Evolutionary conservation across 2,329 filamentous ascomycete genomes (phyloP).

Genomic region (Hypoxylon sp.): DNA sequence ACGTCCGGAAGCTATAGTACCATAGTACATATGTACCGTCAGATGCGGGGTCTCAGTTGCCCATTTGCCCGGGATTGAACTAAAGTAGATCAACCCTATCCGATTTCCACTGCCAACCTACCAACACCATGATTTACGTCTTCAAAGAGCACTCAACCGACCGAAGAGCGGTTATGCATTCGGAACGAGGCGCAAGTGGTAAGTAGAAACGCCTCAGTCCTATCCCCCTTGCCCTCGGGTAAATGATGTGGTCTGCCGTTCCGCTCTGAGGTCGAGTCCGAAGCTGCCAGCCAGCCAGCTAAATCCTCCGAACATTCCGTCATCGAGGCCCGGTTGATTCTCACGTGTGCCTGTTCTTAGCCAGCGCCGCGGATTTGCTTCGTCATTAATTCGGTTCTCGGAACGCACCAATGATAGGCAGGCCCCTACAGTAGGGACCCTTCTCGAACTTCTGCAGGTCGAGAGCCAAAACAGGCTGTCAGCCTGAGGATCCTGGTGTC

Average conservation of each 20-base stretch:
- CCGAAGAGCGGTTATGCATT: slow-evolving; percentile 12
- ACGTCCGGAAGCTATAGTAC: slow-evolving; percentile 1
- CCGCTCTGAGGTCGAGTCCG: slow-evolving; percentile 9
- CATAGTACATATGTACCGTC: slow-evolving; percentile 19
- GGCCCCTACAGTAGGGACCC: slow-evolving; percentile 7
- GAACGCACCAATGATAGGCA: slow-evolving; percentile 13
- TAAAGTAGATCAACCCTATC: slow-evolving; percentile 6
- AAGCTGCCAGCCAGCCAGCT: slow-evolving; percentile 4
- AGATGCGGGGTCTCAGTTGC: slow-evolving; percentile 31
- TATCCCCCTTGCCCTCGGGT: slow-evolving; percentile 25
- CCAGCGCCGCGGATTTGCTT: slow-evolving; percentile 9
- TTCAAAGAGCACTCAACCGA: slow-evolving; percentile 21
- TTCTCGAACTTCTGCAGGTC: slow-evolving; percentile 30
- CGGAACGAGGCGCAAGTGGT: slow-evolving; percentile 30
- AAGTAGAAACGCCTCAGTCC: background rate
- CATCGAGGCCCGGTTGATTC: slow-evolving; percentile 7
- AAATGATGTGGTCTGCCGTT: slow-evolving; percentile 24
- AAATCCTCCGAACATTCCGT: slow-evolving; percentile 18
- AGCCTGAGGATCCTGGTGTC: slow-evolving; percentile 25
- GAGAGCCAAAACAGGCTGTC: slow-evolving; percentile 25
- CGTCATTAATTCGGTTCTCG: slow-evolving; percentile 14
- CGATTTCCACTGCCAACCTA: slow-evolving; percentile 1
- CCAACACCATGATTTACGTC: background rate
- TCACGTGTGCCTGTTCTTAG: slow-evolving; percentile 19
- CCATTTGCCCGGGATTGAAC: slow-evolving; percentile 37